Conservation (phyloP, 2,329 filamentous ascomycete genomes). For the Fusarium verticillioides region DNA sequence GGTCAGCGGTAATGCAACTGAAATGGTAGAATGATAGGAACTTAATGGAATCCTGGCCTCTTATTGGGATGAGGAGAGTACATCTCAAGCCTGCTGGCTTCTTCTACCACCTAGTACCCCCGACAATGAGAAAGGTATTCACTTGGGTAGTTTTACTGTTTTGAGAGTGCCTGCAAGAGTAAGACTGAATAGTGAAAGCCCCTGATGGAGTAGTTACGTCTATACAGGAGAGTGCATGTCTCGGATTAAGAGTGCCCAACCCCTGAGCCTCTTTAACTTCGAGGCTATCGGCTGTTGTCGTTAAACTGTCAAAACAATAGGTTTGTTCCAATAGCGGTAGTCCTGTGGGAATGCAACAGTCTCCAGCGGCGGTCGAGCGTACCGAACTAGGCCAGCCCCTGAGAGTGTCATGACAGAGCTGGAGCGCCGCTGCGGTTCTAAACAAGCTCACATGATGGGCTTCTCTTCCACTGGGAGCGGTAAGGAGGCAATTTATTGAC, state of each 20-base stretch:
- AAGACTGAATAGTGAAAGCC: neutral
- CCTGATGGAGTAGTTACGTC: neutral
- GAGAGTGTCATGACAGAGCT: neutral
- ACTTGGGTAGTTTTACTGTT: rapidly evolving
- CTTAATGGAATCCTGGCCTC: rapidly evolving
- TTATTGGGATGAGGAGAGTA: neutral
- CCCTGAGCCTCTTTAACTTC: neutral
- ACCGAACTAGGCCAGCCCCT: neutral
- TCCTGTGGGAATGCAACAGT: rapidly evolving
- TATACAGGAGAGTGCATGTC: rapidly evolving
- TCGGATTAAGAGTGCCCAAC: neutral
- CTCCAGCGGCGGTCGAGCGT: neutral
- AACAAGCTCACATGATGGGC: neutral
- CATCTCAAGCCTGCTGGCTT: neutral
- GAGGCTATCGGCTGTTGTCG: neutral
- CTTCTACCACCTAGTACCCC: no score
- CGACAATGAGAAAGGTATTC: neutral
- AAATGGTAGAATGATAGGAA: no score
- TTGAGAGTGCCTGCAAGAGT: rapidly evolving
- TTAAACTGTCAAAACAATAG: neutral
- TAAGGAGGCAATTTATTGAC: rapidly evolving
- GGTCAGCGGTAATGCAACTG: neutral
- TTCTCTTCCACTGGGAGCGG: rapidly evolving
- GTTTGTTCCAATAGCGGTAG: rapidly evolving
- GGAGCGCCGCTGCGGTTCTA: neutral